Evolutionary conservation across 2,329 filamentous ascomycete genomes (phyloP), one percentile per base, ranked within the genome.

Genomic region (Claviceps quebecensis): DNA sequence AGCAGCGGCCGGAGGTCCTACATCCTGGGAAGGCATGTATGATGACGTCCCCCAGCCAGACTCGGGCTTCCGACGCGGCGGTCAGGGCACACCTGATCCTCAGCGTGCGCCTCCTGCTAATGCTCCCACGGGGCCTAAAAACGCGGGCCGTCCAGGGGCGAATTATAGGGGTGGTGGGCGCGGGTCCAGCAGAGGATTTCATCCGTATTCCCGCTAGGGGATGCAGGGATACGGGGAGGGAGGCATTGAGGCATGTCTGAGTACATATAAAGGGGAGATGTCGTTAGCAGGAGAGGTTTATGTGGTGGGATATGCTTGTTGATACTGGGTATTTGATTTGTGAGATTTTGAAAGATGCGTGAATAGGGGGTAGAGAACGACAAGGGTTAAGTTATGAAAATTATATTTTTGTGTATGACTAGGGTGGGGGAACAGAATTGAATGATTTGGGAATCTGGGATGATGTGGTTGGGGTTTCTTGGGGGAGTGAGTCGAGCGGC

Each of bases 21-120:
- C 86, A 23, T 90, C 84, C 41, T 96, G 90, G 89, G 91, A 97
- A 66, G 91, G 91, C 61, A 95, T 95, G 89, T 97, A 96, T 66
- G 91, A 97, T 64, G 91, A 96, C 65, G 87, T 90, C 2, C 90
- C 89, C 16, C 87, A 91, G 63, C 87, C 87, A 5, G 83, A 83
- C 59, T 77, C 83, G 52, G 58, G 60, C 19, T 72, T 70, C 53
- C 58, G 62, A 36, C 67, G 67, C 26, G 58, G 69, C 63, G 68
- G 67, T 58, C 67, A 67, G 53, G 69, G 66, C 39, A 68, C 65
- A 48, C 64, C 69, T 41, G 64, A 68, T 45, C 68, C 74, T 1
- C 62, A 67, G 23, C 75, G 78, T 54, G 69, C 68, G 22, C 69
- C 70, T 23, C 77, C 77, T 2, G 71, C 67, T 52, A 79, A 78